A percentile compares a stretch with the other conserved stretches of the same genome.
phyloP scores from a whole-genome alignment of 1,139 yeast genomes.

The Yamadazyma epiphylla region DNA sequence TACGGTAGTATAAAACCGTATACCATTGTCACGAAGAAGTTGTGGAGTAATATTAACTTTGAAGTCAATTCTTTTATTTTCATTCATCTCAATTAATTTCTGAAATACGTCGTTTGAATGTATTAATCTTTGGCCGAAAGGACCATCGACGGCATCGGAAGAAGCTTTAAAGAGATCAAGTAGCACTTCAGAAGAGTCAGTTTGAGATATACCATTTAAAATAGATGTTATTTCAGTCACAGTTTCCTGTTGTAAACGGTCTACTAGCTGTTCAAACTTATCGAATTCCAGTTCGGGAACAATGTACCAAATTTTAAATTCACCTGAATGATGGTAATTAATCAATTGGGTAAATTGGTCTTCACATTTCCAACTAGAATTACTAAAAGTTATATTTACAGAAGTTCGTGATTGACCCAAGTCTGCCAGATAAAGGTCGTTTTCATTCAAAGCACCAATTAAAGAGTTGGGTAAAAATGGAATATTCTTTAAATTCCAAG shows the following conservation, averaged over 20 bases:
- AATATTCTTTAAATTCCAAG: constrained; percentile 72
- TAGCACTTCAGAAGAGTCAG: not conserved
- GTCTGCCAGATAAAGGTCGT: constrained; percentile 37
- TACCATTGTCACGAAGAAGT: constrained; percentile 41
- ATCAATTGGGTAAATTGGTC: constrained; percentile 70
- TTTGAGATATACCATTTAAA: not conserved
- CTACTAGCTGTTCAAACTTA: constrained; percentile 51
- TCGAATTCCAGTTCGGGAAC: constrained; percentile 67
- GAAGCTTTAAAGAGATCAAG: not conserved
- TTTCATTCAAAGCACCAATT: constrained; percentile 30
- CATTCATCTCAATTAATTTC: constrained; percentile 15
- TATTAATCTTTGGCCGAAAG: constrained; percentile 18
- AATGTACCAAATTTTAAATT: constrained; percentile 73
- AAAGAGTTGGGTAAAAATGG: constrained; percentile 57
- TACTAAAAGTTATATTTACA: constrained; percentile 66
- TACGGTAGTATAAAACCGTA: constrained; percentile 39
- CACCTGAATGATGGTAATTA: constrained; percentile 70
- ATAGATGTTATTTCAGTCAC: not conserved
- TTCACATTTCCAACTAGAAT: constrained; percentile 71
- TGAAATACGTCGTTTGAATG: constrained; percentile 25
- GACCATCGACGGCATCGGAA: not conserved
- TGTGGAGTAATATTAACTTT: constrained; percentile 44
- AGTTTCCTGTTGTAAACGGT: not conserved
- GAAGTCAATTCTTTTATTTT: constrained; percentile 4
- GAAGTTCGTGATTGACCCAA: too few species aligned